These are phyloP conservation scores for Maudiozyma saulgeensis DNA, from an alignment of 805 yeast genomes.

Conservation along the genomic window DNA sequence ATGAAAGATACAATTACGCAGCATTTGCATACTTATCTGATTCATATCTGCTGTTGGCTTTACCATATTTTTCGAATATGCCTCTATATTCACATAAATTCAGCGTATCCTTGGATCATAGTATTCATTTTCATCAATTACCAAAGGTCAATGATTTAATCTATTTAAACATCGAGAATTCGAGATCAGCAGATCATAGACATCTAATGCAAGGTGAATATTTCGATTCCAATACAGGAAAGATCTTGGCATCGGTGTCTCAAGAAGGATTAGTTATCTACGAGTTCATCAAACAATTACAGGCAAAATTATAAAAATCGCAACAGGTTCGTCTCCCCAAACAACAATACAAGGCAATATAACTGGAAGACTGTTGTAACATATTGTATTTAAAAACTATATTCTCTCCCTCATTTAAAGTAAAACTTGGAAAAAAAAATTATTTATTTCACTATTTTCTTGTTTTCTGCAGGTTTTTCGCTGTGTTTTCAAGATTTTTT, in stretches of 20 bases:
- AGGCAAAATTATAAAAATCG: constrained; percentile 12
- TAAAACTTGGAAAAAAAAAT: too few species aligned
- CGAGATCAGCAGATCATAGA: constrained; percentile 43
- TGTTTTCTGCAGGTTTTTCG: too few species aligned
- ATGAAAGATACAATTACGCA: constrained; percentile 38
- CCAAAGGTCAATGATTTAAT: constrained; percentile 42
- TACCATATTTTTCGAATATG: constrained; percentile 42
- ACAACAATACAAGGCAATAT: too few species aligned
- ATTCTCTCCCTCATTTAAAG: too few species aligned
- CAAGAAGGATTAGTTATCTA: constrained; percentile 51
- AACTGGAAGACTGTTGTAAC: too few species aligned
- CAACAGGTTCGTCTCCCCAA: not conserved
- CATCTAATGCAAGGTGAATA: constrained; percentile 51
- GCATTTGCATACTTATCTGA: constrained; percentile 55
- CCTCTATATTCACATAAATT: constrained; percentile 39
- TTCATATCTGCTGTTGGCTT: constrained; percentile 41
- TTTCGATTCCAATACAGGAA: constrained; percentile 37
- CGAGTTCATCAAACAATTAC: constrained; percentile 11
- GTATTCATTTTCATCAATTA: constrained; percentile 51
- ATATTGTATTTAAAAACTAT: too few species aligned
- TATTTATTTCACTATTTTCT: too few species aligned
- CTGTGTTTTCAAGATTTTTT: too few species aligned
- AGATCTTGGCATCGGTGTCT: constrained; percentile 47
- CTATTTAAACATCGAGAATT: constrained; percentile 38
- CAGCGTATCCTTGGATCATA: constrained; percentile 57